These are phyloP conservation scores for Ophiostoma tasmaniense DNA, from an alignment of 2,329 filamentous ascomycete species.

Conservation along the genomic window DNA sequence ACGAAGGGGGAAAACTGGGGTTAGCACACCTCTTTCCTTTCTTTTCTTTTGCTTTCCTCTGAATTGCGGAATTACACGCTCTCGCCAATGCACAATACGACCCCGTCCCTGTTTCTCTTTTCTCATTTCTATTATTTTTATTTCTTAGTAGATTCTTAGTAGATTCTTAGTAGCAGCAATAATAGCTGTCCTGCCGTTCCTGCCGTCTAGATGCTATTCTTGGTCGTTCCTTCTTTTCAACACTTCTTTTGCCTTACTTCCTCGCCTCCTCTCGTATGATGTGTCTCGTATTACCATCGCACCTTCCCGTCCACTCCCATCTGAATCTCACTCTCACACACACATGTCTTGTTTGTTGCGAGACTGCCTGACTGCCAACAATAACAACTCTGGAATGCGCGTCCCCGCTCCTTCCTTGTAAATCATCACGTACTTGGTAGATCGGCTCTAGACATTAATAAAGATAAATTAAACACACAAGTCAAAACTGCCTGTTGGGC, in stretches of 20 bases:
- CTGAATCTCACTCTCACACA: not conserved
- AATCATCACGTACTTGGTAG: not conserved
- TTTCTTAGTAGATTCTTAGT: too few species aligned
- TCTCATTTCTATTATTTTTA: not conserved
- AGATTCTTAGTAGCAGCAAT: not conserved
- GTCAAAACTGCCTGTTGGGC: not conserved
- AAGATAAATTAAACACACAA: not conserved
- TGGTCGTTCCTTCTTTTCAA: conserved; percentile 6
- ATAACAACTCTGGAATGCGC: not conserved
- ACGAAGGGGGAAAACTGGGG: not conserved
- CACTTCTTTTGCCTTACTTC: not conserved
- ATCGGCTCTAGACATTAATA: too few species aligned
- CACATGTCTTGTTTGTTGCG: not conserved
- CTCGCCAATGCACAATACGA: not conserved
- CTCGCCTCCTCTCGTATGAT: not conserved
- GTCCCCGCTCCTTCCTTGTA: not conserved
- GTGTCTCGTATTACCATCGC: not conserved
- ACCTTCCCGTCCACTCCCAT: not conserved
- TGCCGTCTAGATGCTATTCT: not conserved
- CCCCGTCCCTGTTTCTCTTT: not conserved
- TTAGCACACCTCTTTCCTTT: not conserved
- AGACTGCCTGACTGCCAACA: not conserved
- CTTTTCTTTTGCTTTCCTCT: too few species aligned
- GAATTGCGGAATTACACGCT: not conserved
- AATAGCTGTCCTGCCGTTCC: not conserved